A percentile compares a stretch with the other conserved stretches of the same genome.
These are phyloP conservation scores for Podospora pseudocomata DNA, from an alignment of 495 filamentous ascomycete species.

Conservation along the genomic window DNA sequence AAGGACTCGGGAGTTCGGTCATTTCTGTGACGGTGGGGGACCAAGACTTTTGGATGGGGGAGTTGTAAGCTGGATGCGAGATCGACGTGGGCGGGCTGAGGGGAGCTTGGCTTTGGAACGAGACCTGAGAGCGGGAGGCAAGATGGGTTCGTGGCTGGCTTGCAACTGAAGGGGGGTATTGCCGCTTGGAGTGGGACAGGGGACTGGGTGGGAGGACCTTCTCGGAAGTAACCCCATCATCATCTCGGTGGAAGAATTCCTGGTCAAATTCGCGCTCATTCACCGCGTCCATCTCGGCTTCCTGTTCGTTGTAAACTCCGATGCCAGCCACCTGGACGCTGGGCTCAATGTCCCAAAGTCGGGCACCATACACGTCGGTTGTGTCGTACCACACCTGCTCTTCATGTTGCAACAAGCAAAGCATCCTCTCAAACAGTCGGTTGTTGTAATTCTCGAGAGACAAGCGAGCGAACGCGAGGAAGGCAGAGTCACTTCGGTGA, in stretches of 20 bases:
- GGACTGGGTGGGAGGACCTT: not conserved
- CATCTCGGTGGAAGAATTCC: not conserved
- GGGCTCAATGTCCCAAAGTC: conserved; percentile 48
- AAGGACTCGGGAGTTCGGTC: not conserved
- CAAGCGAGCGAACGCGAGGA: conserved; percentile 45
- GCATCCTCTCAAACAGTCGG: conserved; percentile 42
- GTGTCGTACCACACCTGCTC: conserved; percentile 17
- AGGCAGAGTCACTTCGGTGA: conserved; percentile 33
- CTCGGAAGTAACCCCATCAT: not conserved
- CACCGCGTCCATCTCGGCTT: not conserved
- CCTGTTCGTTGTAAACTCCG: not conserved
- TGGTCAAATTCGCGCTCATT: not conserved
- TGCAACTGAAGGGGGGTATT: not conserved
- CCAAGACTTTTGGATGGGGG: not conserved
- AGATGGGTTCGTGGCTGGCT: not conserved
- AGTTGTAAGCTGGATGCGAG: not conserved
- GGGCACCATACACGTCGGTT: conserved; percentile 33
- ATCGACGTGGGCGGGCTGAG: not conserved
- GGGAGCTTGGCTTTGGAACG: not conserved
- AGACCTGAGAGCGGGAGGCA: not conserved
- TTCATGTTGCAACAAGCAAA: conserved; percentile 35
- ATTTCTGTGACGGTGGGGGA: not conserved
- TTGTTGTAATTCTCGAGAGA: conserved; percentile 45
- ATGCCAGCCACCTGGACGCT: conserved; percentile 1
- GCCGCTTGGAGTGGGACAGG: not conserved